These are phyloP conservation scores for Sesbania bispinosa DNA, from an alignment of 306 rosid species.

Conservation along the genomic window DNA sequence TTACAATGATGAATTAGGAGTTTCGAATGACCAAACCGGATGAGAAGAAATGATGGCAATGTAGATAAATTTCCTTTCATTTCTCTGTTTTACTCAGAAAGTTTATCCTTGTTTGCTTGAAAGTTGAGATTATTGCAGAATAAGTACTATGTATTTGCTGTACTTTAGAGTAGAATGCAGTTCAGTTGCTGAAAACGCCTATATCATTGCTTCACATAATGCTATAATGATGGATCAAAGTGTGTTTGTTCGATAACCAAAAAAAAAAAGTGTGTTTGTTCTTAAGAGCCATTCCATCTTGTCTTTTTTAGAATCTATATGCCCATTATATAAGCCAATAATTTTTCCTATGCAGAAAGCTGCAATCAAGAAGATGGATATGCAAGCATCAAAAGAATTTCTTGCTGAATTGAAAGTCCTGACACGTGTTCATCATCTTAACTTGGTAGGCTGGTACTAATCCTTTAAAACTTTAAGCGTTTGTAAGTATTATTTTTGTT, in stretches of 20 bases:
- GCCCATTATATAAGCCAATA: constrained; percentile 21
- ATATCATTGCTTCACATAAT: not conserved
- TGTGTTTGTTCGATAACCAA: not conserved
- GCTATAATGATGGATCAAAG: not conserved
- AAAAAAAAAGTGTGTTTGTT: not conserved
- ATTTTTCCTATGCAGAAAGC: constrained; percentile 60
- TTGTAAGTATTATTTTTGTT: not conserved
- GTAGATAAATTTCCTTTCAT: not conserved
- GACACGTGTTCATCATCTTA: constrained; percentile 91
- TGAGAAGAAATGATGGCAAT: not conserved
- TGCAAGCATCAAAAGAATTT: constrained; percentile 92
- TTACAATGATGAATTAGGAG: not conserved
- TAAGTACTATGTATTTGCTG: not conserved
- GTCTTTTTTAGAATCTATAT: constrained; percentile 11
- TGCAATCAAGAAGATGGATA: constrained; percentile 97
- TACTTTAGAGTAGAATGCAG: not conserved
- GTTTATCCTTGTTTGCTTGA: not conserved
- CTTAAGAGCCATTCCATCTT: not conserved
- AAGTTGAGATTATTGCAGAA: not conserved
- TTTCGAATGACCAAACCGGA: not conserved
- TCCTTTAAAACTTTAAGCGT: not conserved
- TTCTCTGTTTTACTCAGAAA: constrained; percentile 7
- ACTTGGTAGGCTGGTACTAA: constrained; percentile 80
- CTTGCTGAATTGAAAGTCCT: constrained; percentile 85
- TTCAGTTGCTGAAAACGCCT: not conserved